phyloP scores from a whole-genome alignment of 495 filamentous ascomycete genomes.

The Penicillium arizonense region DNA sequence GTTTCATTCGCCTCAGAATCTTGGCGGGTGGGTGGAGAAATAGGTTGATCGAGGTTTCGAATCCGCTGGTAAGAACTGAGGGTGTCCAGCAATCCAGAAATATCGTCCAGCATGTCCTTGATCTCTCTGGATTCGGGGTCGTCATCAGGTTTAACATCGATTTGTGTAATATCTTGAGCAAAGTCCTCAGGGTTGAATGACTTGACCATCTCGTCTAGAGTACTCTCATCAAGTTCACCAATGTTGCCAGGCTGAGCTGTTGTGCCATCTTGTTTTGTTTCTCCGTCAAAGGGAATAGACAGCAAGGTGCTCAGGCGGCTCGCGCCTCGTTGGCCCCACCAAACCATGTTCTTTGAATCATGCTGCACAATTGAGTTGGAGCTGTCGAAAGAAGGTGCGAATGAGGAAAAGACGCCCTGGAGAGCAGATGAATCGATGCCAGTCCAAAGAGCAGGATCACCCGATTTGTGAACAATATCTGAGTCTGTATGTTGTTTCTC shows the following conservation, averaged over 20 bases:
- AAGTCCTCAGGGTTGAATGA: conserved; percentile 43
- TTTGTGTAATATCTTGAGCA: conserved; percentile 28
- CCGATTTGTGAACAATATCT: conserved; percentile 13
- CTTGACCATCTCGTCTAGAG: conserved; percentile 51
- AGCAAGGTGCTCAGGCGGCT: conserved; percentile 54
- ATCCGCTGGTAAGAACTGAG: conserved; percentile 84
- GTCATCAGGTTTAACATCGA: conserved; percentile 43
- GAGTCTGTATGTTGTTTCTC: conserved; percentile 30
- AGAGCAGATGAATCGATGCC: conserved; percentile 58
- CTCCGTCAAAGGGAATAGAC: conserved; percentile 39
- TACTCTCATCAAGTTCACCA: conserved; percentile 45
- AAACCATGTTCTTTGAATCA: conserved; percentile 70
- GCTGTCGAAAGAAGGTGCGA: conserved; percentile 82
- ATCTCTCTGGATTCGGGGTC: conserved; percentile 53
- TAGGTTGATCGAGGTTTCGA: conserved; percentile 59
- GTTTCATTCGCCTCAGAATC: conserved; percentile 41
- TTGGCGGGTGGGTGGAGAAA: conserved; percentile 25
- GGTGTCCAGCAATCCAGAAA: conserved; percentile 82
- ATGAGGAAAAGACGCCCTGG: conserved; percentile 80
- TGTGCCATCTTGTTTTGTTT: conserved; percentile 25
- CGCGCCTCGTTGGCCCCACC: conserved; percentile 80
- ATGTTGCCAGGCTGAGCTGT: conserved; percentile 47
- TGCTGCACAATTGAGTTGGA: conserved; percentile 68
- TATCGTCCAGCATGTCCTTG: conserved; percentile 72
- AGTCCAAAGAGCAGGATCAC: conserved; percentile 33